Evolutionary conservation across 306 rosid genomes (phyloP), one percentile per base, ranked within the genome.

Genomic region (Cucumis hystrix): DNA sequence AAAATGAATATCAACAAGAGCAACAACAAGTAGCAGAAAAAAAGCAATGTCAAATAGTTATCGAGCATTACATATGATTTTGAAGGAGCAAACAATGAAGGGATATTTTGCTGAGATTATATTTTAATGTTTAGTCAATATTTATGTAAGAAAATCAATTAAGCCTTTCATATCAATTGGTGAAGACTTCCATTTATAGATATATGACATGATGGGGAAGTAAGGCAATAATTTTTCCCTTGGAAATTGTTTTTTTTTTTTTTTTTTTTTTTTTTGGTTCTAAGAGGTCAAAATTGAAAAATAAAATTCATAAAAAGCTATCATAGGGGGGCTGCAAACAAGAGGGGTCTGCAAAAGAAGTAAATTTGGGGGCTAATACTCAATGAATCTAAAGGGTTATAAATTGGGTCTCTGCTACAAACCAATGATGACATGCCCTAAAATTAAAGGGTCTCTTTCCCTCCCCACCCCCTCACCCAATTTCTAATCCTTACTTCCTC

Each of bases 381-480:
- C 37, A 23, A 43, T 45, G 75, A 69, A 69, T 73, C 63, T 72
- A 84, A 89, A 86, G 88, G 65, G 86, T 80, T 82, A 82, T 90
- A 83, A 90, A 86, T 86, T 85, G 75, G 74, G 71, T 89, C 96
- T 89, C 96, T 87, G 93, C 88, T 85, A 63, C 86, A 86, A 78
- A 73, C 87, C 92, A 90, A 90, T 92, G 91, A 92, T 90, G 94
- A 91, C 96, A 78, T 83, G 65, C 88, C 87, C 82, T 86, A 80
- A 89, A 73, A 86, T 84, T 89, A 83, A 86, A 89, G 88, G 83
- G 72, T 86, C 85, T 77, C 88, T 81, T 83, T 76, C 80, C 78
- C 59, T 30, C 58, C 25, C 9, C 40, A 20, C 55, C 25, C 25
- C 25, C 25, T 23, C 25, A 23, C 25, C 25, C 16, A 68, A 68